Conservation (phyloP, 208 protist genomes). For the Trypanosoma platydactyli region DNA sequence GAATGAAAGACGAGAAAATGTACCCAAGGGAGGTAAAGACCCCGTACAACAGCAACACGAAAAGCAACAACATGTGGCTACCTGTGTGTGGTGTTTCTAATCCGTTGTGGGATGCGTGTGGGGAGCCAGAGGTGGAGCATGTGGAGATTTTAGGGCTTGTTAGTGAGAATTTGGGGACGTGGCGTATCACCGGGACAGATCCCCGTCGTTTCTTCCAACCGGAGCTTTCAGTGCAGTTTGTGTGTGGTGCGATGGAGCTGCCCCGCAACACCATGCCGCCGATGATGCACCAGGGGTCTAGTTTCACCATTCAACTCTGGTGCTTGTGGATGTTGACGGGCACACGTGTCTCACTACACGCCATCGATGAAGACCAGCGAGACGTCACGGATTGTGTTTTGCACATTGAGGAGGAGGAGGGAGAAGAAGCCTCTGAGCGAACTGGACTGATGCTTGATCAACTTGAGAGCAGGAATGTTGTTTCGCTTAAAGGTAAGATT, state of each 20-base stretch:
- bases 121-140: background rate
- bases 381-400: slow-evolving; percentile 16
- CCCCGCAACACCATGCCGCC: slow-evolving; percentile 13
- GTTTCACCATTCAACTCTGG: slow-evolving; percentile 24
- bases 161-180: slow-evolving; percentile 5
- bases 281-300: slow-evolving; percentile 5
- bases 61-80: background rate
- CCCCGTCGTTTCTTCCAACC: slow-evolving; percentile 23
- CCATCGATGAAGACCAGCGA: slow-evolving; percentile 12
- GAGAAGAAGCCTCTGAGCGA: background rate
- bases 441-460: slow-evolving; percentile 8
- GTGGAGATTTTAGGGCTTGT: background rate
- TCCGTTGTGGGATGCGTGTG: background rate
- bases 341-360: slow-evolving; percentile 4
- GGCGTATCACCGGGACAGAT: slow-evolving; percentile 12
- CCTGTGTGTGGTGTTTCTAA: background rate
- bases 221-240: slow-evolving; percentile 17
- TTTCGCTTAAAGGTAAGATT: slow-evolving; percentile 8
- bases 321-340: slow-evolving; percentile 20
- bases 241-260: background rate
- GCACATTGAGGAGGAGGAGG: background rate
- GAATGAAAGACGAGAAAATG: no score
- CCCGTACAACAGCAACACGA: background rate
- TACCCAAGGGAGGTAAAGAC: no score
- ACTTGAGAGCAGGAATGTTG: background rate